Evolutionary conservation across 768 basidiomycete species (phyloP).

Genomic region (Tricholoma matsutake): DNA sequence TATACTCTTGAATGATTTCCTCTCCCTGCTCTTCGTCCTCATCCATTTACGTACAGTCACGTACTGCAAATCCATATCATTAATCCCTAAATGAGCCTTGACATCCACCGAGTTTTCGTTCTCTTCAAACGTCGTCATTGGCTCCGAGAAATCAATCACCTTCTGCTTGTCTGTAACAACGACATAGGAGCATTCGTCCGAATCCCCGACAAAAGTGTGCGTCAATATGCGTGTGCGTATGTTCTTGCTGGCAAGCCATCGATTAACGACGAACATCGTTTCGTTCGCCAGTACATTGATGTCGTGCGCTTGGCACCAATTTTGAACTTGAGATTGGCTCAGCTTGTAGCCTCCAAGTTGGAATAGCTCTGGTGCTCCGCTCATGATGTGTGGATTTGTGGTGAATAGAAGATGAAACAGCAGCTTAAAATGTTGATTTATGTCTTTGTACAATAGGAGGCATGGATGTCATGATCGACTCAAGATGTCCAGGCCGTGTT

Average conservation of each 20-base stretch:
- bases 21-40: not conserved
- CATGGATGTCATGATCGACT: no score
- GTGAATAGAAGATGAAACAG: not conserved
- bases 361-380: not conserved
- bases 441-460: not conserved
- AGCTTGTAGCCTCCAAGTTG: slow-evolving; percentile 1
- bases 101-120: not conserved
- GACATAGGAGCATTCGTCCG: not conserved
- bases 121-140: not conserved
- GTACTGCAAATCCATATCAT: not conserved
- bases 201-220: not conserved
- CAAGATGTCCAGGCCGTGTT: no score
- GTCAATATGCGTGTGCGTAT: not conserved
- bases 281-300: not conserved
- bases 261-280: not conserved
- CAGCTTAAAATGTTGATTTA: not conserved
- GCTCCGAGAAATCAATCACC: not conserved
- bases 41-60: slow-evolving; percentile 2
- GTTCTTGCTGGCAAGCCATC: not conserved
- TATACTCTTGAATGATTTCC: not conserved
- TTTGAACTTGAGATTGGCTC: not conserved
- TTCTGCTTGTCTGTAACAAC: not conserved
- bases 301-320: slow-evolving; percentile 1
- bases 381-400: not conserved
- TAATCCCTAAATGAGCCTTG: not conserved